Evolutionary conservation across 1,284 basidiomycete genomes (phyloP), one percentile per base, ranked within the genome.

Genomic region (Agroathelia rolfsii): DNA sequence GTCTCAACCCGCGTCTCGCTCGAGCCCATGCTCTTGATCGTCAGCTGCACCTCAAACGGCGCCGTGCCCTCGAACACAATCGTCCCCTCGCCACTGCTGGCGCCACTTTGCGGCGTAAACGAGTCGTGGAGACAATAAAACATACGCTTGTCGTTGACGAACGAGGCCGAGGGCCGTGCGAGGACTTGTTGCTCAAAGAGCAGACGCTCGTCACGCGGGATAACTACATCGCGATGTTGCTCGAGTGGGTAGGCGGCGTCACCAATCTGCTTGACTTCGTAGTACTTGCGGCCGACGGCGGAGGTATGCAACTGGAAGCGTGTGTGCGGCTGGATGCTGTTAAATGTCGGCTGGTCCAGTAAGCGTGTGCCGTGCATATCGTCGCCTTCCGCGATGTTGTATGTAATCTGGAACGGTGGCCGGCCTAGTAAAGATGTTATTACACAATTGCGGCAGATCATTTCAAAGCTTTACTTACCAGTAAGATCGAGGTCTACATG

Each of bases 201-300:
- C 6, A 80, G 64, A 28, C 76, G 59, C 49, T 78, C 59, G 26
- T 69, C 59, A 39, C 76, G 72, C 13, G 77, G 72, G 43, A 83
- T 78, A 37, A 73, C 55, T 11, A 58, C 61, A 40, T 68, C 61
- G 45, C 64, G 68, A 53, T 76, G 69, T 45, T 76, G 74, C 10
- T 66, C 64, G 21, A 82, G 63, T 6, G 83, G 78, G 56, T 95
- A 97, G n/a, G 83, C 73, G 0, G 78, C 67, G 52, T 98, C 94
- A 6, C 82, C 83, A 13, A 97, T 73, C 46, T 85, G 81, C 41
- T 82, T 77, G 42, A 98, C 79, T 50, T 87, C 80, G 53, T 97
- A 97, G 48, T 74, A 81, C 50, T 93, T 84, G 36, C 76, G 70
- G 3, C 92, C 92, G 2, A 87, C 68, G 22, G 71, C 70, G 0